Conservation (phyloP, 2,329 filamentous ascomycete species). For the Stemphylium vesicarium region DNA sequence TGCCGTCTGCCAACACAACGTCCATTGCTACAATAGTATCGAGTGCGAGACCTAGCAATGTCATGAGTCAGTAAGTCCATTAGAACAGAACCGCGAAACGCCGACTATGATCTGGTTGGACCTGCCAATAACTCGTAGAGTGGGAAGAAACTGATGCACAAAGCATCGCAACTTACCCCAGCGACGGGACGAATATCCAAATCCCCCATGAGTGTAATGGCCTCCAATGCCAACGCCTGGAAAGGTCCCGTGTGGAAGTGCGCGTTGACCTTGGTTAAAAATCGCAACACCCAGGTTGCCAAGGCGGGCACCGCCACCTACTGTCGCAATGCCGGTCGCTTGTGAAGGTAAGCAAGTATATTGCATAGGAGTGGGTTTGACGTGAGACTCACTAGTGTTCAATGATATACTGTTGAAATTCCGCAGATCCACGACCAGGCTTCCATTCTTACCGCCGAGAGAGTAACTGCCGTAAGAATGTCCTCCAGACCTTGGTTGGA, state of each 20-base stretch:
- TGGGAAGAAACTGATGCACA: too few relatives aligned
- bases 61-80: neutral
- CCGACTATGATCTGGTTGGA: too few relatives aligned
- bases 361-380: slow-evolving; percentile 28
- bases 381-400: slow-evolving; percentile 46
- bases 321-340: slow-evolving; percentile 46
- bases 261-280: slow-evolving; percentile 37
- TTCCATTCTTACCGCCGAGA: slow-evolving; percentile 53
- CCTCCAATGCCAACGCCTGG: slow-evolving; percentile 47
- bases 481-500: slow-evolving; percentile 65
- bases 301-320: slow-evolving; percentile 57
- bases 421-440: slow-evolving; percentile 38
- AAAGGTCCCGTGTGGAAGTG: slow-evolving; percentile 58
- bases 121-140: too few relatives aligned
- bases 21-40: slow-evolving; percentile 7
- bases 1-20: slow-evolving; percentile 1
- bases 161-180: slow-evolving; percentile 19
- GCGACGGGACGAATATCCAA: slow-evolving; percentile 28
- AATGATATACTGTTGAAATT: slow-evolving; percentile 44
- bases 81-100: neutral
- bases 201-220: slow-evolving; percentile 35
- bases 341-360: slow-evolving; percentile 5
- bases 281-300: slow-evolving; percentile 36
- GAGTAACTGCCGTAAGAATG: slow-evolving; percentile 63
- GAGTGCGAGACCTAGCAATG: slow-evolving; percentile 1